Conservation (phyloP, 208 protist species). For the Phytomonas francai region DNA sequence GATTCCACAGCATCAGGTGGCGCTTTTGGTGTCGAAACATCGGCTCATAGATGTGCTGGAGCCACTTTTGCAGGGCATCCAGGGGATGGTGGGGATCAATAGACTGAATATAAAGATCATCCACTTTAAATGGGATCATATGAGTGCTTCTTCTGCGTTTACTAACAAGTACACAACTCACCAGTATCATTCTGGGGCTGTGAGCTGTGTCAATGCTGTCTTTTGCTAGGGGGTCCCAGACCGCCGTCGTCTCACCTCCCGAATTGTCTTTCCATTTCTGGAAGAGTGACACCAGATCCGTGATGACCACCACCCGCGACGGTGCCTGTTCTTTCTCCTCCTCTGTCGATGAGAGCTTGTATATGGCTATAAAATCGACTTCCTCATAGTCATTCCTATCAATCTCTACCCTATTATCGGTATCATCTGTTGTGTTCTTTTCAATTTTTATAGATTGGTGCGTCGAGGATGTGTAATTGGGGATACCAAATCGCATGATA, state of each 20-base stretch:
- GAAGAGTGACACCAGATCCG: neutral
- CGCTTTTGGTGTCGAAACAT: slow-evolving; percentile 34
- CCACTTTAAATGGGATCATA: slow-evolving; percentile 19
- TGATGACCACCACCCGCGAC: neutral
- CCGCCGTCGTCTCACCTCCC: neutral
- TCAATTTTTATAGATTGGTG: slow-evolving; percentile 2
- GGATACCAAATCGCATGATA: neutral
- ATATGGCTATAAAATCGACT: neutral
- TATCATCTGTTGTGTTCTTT: neutral
- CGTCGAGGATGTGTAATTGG: neutral
- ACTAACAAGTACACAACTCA: slow-evolving; percentile 16
- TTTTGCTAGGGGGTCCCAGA: neutral
- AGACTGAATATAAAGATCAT: slow-evolving; percentile 57
- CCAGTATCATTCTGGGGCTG: neutral
- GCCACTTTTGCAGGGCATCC: slow-evolving; percentile 39
- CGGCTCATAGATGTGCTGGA: slow-evolving; percentile 72
- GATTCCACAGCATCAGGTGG: slow-evolving; percentile 33
- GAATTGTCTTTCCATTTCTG: neutral
- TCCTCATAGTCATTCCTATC: slow-evolving; percentile 2
- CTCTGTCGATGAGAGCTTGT: neutral
- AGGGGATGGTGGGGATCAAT: slow-evolving; percentile 55
- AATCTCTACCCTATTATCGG: neutral
- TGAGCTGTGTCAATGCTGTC: neutral
- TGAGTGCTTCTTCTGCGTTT: slow-evolving; percentile 8
- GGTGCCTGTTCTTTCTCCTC: neutral